Conservation (phyloP, 2,329 filamentous ascomycete species). For the Helicocarpus griseus region DNA sequence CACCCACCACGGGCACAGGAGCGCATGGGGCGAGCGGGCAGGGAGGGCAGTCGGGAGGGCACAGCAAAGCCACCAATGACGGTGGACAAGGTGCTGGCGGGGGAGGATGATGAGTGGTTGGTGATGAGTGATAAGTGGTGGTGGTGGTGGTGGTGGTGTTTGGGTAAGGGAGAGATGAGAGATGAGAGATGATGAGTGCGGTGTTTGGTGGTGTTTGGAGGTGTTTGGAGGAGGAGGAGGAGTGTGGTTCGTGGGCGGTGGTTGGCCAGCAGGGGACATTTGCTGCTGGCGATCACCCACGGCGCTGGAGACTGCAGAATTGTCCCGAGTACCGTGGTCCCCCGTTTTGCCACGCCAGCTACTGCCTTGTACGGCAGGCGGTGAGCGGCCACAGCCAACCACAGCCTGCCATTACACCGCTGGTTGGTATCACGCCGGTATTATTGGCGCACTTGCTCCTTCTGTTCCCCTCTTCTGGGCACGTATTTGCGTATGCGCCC, state of each 20-base stretch:
- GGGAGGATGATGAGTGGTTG: background rate
- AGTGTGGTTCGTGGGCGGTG: background rate
- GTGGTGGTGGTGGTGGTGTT: background rate
- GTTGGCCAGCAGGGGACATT: too few species aligned
- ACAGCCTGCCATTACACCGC: background rate
- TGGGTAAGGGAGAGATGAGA: too few species aligned
- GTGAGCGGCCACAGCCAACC: background rate
- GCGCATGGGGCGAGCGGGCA: background rate
- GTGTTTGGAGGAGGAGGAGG: background rate
- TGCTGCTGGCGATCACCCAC: background rate
- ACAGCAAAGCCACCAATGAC: background rate
- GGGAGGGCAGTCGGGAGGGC: background rate
- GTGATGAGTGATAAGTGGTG: too few species aligned
- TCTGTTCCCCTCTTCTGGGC: background rate
- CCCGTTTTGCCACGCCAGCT: background rate
- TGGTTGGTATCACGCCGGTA: background rate
- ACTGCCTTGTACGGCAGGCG: background rate
- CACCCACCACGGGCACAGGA: background rate
- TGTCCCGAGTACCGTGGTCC: background rate
- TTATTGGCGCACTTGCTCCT: background rate
- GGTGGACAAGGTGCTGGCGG: background rate
- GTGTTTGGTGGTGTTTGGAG: background rate
- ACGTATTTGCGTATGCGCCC: too few species aligned
- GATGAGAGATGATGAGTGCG: background rate
- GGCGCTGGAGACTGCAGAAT: slow-evolving; percentile 1